These are phyloP conservation scores for Royoungia palumana DNA, from an alignment of 768 basidiomycete species.

Conservation along the genomic window DNA sequence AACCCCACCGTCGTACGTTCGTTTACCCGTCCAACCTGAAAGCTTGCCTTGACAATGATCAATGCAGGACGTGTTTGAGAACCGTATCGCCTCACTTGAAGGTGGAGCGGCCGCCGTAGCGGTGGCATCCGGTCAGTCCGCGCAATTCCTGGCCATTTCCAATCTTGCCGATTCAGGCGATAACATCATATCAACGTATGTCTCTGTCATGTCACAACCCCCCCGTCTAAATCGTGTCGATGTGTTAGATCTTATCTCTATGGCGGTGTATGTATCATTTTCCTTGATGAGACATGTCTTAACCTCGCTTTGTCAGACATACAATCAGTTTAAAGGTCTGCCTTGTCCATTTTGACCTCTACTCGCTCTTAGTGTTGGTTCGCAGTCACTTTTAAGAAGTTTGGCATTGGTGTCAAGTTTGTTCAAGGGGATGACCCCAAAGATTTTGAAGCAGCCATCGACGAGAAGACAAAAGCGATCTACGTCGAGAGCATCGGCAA, in stretches of 20 bases:
- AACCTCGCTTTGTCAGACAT: conserved; percentile 39
- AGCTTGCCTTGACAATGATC: not conserved
- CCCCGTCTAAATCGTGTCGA: not conserved
- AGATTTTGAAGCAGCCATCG: conserved; percentile 50
- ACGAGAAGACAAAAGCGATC: conserved; percentile 57
- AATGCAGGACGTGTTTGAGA: conserved; percentile 58
- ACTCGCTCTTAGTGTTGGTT: not conserved
- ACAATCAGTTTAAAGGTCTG: conserved; percentile 61
- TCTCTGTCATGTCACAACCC: conserved; percentile 3
- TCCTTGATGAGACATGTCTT: not conserved
- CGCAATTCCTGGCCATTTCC: conserved; percentile 58
- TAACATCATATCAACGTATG: conserved; percentile 61
- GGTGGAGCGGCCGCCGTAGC: conserved; percentile 60
- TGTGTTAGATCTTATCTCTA: conserved; percentile 47
- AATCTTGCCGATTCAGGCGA: conserved; percentile 53
- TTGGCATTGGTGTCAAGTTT: conserved; percentile 53
- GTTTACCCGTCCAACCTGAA: not conserved
- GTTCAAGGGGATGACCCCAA: conserved; percentile 45
- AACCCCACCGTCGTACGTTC: conserved; percentile 54
- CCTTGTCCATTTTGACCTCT: not conserved
- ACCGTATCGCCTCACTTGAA: conserved; percentile 61
- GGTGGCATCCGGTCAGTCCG: conserved; percentile 56
- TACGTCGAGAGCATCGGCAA: conserved; percentile 63
- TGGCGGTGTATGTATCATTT: conserved; percentile 46
- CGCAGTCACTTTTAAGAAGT: conserved; percentile 53